phyloP scores from a whole-genome alignment of 768 basidiomycete species.

The Multifurca ochricompacta region DNA sequence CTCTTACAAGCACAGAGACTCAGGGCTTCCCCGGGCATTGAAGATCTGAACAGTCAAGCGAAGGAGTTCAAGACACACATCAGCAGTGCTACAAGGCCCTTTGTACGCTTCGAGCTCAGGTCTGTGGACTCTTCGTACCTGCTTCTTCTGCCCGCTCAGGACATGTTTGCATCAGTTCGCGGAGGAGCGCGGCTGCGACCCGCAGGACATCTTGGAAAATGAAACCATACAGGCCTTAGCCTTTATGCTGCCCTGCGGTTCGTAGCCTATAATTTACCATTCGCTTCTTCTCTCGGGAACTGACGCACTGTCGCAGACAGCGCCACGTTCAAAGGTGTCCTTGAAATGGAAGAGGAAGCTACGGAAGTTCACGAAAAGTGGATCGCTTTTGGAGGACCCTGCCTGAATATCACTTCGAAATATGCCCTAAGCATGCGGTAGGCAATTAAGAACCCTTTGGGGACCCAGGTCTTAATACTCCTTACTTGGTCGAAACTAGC shows the following conservation, averaged over 20 bases:
- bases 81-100: slow-evolving; percentile 12
- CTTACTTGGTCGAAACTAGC: slow-evolving; percentile 3
- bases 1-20: background rate
- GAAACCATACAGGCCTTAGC: slow-evolving; percentile 33
- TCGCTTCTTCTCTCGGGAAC: background rate
- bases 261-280: background rate
- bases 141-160: background rate
- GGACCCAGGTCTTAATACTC: no score
- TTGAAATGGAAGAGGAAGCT: background rate
- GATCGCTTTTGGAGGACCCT: slow-evolving; percentile 1
- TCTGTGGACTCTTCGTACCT: background rate
- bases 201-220: slow-evolving; percentile 30
- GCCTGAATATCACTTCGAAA: slow-evolving; percentile 14
- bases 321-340: background rate
- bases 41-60: background rate
- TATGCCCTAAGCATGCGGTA: slow-evolving; percentile 10
- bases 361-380: background rate
- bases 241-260: slow-evolving; percentile 36
- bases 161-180: background rate
- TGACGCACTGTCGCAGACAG: slow-evolving; percentile 2
- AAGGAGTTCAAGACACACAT: background rate
- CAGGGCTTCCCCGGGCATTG: slow-evolving; percentile 2
- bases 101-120: slow-evolving; percentile 11
- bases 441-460: slow-evolving; percentile 3
- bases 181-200: slow-evolving; percentile 14